Evolutionary conservation across 805 yeast genomes (phyloP), one percentile per base, ranked within the genome.

Genomic region (Teunomyces pallodes): DNA sequence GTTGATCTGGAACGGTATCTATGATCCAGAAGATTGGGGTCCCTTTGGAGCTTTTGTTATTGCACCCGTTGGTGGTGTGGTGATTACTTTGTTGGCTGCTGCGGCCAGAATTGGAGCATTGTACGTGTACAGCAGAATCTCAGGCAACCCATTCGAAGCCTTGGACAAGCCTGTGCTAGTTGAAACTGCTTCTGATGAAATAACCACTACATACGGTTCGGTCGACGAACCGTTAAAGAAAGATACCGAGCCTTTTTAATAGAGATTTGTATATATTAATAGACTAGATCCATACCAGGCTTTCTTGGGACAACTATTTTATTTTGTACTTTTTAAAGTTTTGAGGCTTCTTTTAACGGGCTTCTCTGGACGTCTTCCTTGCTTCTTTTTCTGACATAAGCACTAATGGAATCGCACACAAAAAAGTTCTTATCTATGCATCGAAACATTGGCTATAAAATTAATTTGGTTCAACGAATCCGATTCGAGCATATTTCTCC

Each of bases 11-110:
- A 83, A 86, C 58, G 97, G 97, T 39, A 70, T 91, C 26, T 91
- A 91, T 60, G 72, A 77, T 52, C 72, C 79, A 5, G 79, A 77
- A 43, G 97, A 91, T 62, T 91, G 97, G 97, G 88, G 95, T 58
- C 84, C 96, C 0, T 91, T 91, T 70, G 97, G 96, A 20, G 96
- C 97, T 1, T 91, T 91, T 67, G 92, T 87, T 5, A 87, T 85
- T 52, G 94, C 97, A 1, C 97, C 97, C 5, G 75, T 84, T 36
- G 95, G 92, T 26, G 90, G 92, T 9, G 54, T 90, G 2, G 52
- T 85, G 5, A 71, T 84, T 51, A 83, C 87, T 2, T 65, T 80
- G 10, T 57, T 73, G 27, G 73, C 76, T 39, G 76, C 86, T 26
- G 83, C 59, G 3, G 20, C 74, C 12, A 76, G 94, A 66, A 61